These are phyloP conservation scores for Plantago coronopus DNA, from an alignment of 305 asterid species.

Conservation along the genomic window DNA sequence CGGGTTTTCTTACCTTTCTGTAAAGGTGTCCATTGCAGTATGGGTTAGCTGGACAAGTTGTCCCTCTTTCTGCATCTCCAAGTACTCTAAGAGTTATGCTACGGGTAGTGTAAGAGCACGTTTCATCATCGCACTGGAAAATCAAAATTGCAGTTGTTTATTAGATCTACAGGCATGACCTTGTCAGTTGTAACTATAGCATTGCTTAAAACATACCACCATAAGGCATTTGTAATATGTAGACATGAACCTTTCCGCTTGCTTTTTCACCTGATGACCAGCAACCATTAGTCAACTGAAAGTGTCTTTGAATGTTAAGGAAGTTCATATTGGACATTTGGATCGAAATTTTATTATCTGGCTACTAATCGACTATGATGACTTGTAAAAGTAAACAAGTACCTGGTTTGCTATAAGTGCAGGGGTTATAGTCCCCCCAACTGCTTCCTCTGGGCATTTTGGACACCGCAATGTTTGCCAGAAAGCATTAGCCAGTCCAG, in stretches of 20 bases:
- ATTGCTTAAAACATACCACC: constrained; percentile 51
- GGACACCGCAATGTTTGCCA: constrained; percentile 82
- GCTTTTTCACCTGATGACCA: constrained; percentile 73
- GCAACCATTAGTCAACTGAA: constrained; percentile 20
- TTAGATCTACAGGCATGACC: neutral
- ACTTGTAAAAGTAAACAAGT: neutral
- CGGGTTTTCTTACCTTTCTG: constrained; percentile 52
- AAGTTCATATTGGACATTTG: too few relatives aligned
- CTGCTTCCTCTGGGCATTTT: constrained; percentile 75
- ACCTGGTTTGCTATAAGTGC: constrained; percentile 87
- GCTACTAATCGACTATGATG: too few relatives aligned
- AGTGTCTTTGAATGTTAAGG: neutral
- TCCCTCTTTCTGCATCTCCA: constrained; percentile 83
- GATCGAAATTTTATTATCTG: too few relatives aligned
- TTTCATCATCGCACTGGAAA: constrained; percentile 91
- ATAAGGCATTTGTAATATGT: constrained; percentile 75
- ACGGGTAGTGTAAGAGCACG: constrained; percentile 79
- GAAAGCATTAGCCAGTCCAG: constrained; percentile 42
- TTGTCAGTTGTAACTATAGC: neutral
- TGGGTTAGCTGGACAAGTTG: constrained; percentile 89
- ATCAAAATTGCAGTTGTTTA: constrained; percentile 8
- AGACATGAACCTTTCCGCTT: constrained; percentile 69
- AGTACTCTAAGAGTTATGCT: constrained; percentile 70
- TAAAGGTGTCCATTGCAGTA: constrained; percentile 78
- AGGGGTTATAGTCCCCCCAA: constrained; percentile 57